phyloP scores from a whole-genome alignment of 1,284 basidiomycete genomes.

The Sanghuangporus sanghuang region DNA sequence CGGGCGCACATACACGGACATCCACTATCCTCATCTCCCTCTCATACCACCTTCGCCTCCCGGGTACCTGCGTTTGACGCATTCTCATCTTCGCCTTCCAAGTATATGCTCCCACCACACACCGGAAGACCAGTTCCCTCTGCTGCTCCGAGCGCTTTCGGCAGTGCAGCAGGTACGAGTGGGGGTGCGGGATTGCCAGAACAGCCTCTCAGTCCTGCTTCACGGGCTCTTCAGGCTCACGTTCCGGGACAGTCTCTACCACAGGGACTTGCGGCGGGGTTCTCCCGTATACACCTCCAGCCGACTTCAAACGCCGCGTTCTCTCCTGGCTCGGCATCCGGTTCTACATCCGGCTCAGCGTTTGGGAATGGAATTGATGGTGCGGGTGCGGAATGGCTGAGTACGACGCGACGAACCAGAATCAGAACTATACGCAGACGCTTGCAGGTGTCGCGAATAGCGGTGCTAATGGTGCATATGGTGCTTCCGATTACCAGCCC shows the following conservation, averaged over 20 bases:
- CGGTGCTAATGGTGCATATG: too few species aligned
- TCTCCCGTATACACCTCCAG: conserved; percentile 76
- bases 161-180: conserved; percentile 25
- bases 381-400: neutral
- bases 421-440: too few species aligned
- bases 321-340: conserved; percentile 25
- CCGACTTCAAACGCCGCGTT: conserved; percentile 36
- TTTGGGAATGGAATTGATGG: neutral
- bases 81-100: neutral
- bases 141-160: conserved; percentile 19
- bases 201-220: conserved; percentile 51
- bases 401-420: neutral
- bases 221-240: conserved; percentile 68
- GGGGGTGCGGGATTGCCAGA: conserved; percentile 14
- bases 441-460: too few species aligned
- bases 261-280: conserved; percentile 81
- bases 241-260: conserved; percentile 85
- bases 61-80: conserved; percentile 3
- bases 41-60: conserved; percentile 9
- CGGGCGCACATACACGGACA: conserved; percentile 18
- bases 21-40: conserved; percentile 23
- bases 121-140: conserved; percentile 23
- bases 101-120: conserved; percentile 6
- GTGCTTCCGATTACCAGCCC: too few species aligned
- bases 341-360: neutral